These are phyloP conservation scores for Cutaneotrichosporon cutaneum DNA, from an alignment of 1,284 basidiomycete species.

Conservation along the genomic window DNA sequence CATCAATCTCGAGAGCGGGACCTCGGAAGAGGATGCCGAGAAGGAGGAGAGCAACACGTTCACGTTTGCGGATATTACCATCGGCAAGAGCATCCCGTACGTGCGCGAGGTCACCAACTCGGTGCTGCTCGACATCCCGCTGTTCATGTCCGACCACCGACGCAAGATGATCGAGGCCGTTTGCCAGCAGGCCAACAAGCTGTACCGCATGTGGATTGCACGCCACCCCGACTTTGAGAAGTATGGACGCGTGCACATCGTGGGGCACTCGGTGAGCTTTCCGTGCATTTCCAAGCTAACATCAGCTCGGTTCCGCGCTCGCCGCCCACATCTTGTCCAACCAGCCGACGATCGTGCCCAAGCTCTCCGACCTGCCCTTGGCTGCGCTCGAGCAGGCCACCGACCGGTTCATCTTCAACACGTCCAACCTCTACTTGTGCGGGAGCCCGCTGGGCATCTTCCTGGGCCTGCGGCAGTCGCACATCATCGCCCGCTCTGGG, in stretches of 20 bases:
- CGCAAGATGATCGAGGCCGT: slow-evolving; percentile 58
- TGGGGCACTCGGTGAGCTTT: slow-evolving; percentile 52
- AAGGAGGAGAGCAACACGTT: slow-evolving; percentile 57
- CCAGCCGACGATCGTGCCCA: slow-evolving; percentile 58
- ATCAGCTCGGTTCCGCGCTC: slow-evolving; percentile 57
- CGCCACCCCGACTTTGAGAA: slow-evolving; percentile 57
- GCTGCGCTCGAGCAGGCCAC: slow-evolving; percentile 38
- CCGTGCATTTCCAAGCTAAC: slow-evolving; percentile 9
- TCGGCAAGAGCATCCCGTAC: slow-evolving; percentile 56
- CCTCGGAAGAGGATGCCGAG: slow-evolving; percentile 52
- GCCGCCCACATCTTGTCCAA: slow-evolving; percentile 59
- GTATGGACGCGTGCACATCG: slow-evolving; percentile 54
- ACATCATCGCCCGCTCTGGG: slow-evolving; percentile 58
- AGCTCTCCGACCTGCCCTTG: slow-evolving; percentile 50
- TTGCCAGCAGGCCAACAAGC: slow-evolving; percentile 52
- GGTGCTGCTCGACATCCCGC: slow-evolving; percentile 56
- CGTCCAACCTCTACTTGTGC: slow-evolving; percentile 56
- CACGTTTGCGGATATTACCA: slow-evolving; percentile 56
- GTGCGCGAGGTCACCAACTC: slow-evolving; percentile 57
- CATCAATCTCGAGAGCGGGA: slow-evolving; percentile 54
- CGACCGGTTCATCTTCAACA: slow-evolving; percentile 56
- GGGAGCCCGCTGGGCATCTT: slow-evolving; percentile 60
- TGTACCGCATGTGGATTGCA: slow-evolving; percentile 59
- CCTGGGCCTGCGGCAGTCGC: slow-evolving; percentile 58
- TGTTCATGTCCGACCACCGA: slow-evolving; percentile 57